Evolutionary conservation across 169 alveolate genomes (phyloP).

Genomic region (Gregarina niphandrodes): DNA sequence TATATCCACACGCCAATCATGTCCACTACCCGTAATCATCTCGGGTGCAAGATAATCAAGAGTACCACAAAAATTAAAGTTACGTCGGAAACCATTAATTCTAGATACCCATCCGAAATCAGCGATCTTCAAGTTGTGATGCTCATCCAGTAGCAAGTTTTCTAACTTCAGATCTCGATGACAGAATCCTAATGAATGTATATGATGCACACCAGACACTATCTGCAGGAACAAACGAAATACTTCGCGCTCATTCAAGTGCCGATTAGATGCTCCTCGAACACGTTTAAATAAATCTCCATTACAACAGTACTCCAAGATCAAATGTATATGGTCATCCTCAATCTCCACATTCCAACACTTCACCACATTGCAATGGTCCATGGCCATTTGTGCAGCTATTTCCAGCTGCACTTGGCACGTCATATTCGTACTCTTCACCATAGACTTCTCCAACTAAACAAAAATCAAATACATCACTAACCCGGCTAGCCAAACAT

Average conservation of each 20-base stretch:
- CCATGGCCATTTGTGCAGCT: conserved; percentile 49
- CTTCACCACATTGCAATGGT: conserved; percentile 59
- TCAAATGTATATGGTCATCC: conserved; percentile 47
- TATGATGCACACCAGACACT: conserved; percentile 57
- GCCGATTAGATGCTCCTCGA: conserved; percentile 36
- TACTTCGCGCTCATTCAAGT: conserved; percentile 49
- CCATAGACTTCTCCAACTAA: conserved; percentile 44
- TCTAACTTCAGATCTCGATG: conserved; percentile 71
- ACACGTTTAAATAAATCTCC: conserved; percentile 58
- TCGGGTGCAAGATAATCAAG: conserved; percentile 71
- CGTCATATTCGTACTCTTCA: conserved; percentile 39
- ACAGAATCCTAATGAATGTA: conserved; percentile 48
- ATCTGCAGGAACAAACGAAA: conserved; percentile 54
- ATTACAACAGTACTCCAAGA: conserved; percentile 55
- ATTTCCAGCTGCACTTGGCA: conserved; percentile 49
- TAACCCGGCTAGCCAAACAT: no score
- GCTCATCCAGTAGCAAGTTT: conserved; percentile 45
- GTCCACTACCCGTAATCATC: conserved; percentile 62
- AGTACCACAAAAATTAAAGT: conserved; percentile 67
- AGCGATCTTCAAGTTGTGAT: conserved; percentile 41
- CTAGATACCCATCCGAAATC: conserved; percentile 66
- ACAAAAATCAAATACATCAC: no score
- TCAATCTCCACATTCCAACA: conserved; percentile 60
- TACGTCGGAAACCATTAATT: conserved; percentile 12
- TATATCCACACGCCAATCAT: conserved; percentile 56